Evolutionary conservation across 1,284 basidiomycete species (phyloP), one percentile per base, ranked within the genome.

Genomic region (Leccinum proximum): DNA sequence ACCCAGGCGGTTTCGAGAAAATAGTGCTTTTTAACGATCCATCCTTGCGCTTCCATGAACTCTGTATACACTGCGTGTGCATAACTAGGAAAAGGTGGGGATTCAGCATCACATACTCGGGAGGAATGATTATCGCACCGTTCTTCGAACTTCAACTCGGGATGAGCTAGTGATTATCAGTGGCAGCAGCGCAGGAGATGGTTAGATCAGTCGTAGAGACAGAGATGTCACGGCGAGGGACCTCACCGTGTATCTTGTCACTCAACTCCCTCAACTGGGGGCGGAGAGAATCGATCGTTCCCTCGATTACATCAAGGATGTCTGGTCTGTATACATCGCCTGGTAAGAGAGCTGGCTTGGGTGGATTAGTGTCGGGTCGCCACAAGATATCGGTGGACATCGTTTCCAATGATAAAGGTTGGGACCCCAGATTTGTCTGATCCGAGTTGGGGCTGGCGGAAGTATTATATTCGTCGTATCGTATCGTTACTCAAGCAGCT

Each of bases 1-100:
- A 82, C 79, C 85, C 89, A 94, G 2, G 91, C 92, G 0, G 92
- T 94, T 58, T 83, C 77, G 22, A 91, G 77, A 62, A 82, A 79
- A 68, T 85, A 84, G 62, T 87, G 81, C 66, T 77, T 80, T 5
- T 81, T 82, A 18, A 92, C 86, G 38, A 79, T 70, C 72, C 88
- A 92, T 10, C 85, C 87, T 59, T 87, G 84, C 56, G 76, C 77
- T 64, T 75, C 76, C 79, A 90, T 78, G 72, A 88, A 90, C 0
- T 74, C 70, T 0, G 87, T 87, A n/a, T 87, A 78, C 7, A 74
- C 75, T 62, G 87, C 82, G 66, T 88, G 85, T 2, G 86, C 81
- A 71, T 82, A 75, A n/a, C 84, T 86, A 53, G 59, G 4, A 6
- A 56, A 8, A 30, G 5, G 30, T 2, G 22, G 14, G 5, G n/a